phyloP scores from a whole-genome alignment of 768 basidiomycete genomes.

The Psilocybe cubensis region DNA sequence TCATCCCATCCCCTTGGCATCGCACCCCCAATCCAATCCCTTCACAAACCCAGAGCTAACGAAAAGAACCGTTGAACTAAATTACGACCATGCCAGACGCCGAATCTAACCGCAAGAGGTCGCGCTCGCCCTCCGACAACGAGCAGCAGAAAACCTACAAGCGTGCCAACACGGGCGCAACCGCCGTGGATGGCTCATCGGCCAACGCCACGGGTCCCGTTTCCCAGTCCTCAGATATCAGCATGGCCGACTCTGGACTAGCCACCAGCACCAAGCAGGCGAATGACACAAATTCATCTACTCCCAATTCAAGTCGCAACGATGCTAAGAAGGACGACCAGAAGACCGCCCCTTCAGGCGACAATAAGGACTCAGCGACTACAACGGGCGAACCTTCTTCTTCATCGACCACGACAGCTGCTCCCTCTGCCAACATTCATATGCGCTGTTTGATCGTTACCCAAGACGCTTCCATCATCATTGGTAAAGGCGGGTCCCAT shows the following conservation, averaged over 20 bases:
- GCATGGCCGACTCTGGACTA: conserved; percentile 63
- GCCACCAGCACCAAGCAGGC: conserved; percentile 35
- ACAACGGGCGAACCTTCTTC: conserved; percentile 53
- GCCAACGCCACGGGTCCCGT: conserved; percentile 50
- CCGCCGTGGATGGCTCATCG: conserved; percentile 66
- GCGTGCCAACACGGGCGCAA: conserved; percentile 81
- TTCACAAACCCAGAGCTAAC: conserved; percentile 28
- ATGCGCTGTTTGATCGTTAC: conserved; percentile 99
- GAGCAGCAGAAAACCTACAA: conserved; percentile 82
- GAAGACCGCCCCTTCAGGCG: conserved; percentile 30
- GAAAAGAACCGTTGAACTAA: conserved; percentile 42
- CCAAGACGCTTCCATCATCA: conserved; percentile 99
- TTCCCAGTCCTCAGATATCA: conserved; percentile 57
- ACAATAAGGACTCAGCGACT: conserved; percentile 48
- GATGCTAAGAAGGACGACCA: conserved; percentile 45
- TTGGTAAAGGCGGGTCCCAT: conserved; percentile 93
- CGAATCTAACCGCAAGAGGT: conserved; percentile 84
- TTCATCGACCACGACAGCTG: conserved; percentile 40
- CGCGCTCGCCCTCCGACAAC: conserved; percentile 82
- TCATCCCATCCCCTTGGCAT: conserved; percentile 42
- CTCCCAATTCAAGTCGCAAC: conserved; percentile 44
- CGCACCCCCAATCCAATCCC: conserved; percentile 38
- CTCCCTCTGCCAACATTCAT: conserved; percentile 84
- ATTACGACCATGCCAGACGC: conserved; percentile 82
- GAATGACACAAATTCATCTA: conserved; percentile 65